Conservation (phyloP, 371 early-diverging fungal genomes). For the Actinomortierella ambigua region DNA sequence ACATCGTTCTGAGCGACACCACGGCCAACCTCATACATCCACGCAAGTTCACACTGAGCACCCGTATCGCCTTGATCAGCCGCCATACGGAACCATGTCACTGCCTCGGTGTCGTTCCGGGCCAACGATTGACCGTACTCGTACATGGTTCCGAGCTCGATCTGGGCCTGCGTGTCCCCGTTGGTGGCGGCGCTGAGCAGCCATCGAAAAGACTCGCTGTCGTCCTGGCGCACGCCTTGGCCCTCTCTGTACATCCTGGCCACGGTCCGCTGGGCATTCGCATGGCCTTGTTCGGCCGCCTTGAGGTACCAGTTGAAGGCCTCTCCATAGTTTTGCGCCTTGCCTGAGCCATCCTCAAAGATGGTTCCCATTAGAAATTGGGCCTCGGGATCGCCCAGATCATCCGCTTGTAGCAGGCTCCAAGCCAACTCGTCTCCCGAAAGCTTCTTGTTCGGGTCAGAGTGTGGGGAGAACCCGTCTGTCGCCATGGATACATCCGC, state of each 20-base stretch:
- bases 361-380: too few relatives aligned
- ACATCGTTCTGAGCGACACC: slow-evolving; percentile 60
- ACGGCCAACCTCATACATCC: slow-evolving; percentile 80
- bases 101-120: slow-evolving; percentile 66
- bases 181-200: slow-evolving; percentile 75
- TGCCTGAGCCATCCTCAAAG: slow-evolving; percentile 74
- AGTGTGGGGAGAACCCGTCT: too few relatives aligned
- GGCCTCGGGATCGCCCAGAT: too few relatives aligned
- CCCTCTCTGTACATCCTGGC: slow-evolving; percentile 83
- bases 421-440: too few relatives aligned
- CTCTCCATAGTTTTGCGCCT: slow-evolving; percentile 61
- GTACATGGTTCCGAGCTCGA: slow-evolving; percentile 76
- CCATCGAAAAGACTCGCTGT: slow-evolving; percentile 77
- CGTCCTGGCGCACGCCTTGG: slow-evolving; percentile 66
- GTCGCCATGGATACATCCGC: too few relatives aligned
- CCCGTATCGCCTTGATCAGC: slow-evolving; percentile 70
- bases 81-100: slow-evolving; percentile 70
- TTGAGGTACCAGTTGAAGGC: slow-evolving; percentile 77
- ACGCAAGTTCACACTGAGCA: slow-evolving; percentile 82
- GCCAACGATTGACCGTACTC: slow-evolving; percentile 82
- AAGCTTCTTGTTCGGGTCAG: too few relatives aligned
- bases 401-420: too few relatives aligned
- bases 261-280: slow-evolving; percentile 78
- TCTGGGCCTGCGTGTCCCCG: slow-evolving; percentile 73
- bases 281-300: slow-evolving; percentile 79